Evolutionary conservation across 805 yeast genomes (phyloP).

Genomic region (Candida montana): DNA sequence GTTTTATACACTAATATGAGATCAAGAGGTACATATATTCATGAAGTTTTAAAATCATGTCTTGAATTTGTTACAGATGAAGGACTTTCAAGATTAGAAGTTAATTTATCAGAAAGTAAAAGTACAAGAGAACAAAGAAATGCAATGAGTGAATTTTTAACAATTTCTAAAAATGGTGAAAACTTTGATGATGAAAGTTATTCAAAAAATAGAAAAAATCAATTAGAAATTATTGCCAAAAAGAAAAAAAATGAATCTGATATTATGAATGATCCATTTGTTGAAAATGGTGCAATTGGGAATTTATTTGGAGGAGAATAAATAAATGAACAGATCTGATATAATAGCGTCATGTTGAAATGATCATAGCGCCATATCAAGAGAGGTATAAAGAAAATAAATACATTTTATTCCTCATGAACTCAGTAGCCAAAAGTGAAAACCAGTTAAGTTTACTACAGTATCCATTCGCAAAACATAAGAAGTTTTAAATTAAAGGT

Average conservation of each 20-base stretch:
- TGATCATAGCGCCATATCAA: too few species aligned
- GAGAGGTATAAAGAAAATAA: too few species aligned
- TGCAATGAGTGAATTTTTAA: constrained; percentile 71
- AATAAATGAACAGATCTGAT: too few species aligned
- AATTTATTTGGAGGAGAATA: constrained; percentile 43
- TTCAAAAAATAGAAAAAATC: constrained; percentile 46
- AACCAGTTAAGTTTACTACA: too few species aligned
- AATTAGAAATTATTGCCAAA: constrained; percentile 44
- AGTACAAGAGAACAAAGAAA: constrained; percentile 75
- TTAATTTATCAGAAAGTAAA: constrained; percentile 55
- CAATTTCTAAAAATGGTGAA: constrained; percentile 48
- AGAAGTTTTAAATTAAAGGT: too few species aligned
- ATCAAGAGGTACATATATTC: constrained; percentile 63
- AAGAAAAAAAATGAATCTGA: constrained; percentile 46
- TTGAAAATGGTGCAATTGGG: constrained; percentile 63
- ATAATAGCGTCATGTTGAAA: too few species aligned
- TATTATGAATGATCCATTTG: constrained; percentile 65
- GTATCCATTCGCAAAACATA: too few species aligned
- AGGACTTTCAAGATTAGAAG: constrained; percentile 60
- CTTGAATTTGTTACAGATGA: constrained; percentile 52
- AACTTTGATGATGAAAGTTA: constrained; percentile 38
- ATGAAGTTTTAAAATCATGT: constrained; percentile 47
- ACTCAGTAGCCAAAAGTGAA: too few species aligned
- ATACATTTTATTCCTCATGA: too few species aligned
- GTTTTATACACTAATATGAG: constrained; percentile 71